phyloP scores from a whole-genome alignment of 306 rosid genomes.

The Fragaria iinumae region DNA sequence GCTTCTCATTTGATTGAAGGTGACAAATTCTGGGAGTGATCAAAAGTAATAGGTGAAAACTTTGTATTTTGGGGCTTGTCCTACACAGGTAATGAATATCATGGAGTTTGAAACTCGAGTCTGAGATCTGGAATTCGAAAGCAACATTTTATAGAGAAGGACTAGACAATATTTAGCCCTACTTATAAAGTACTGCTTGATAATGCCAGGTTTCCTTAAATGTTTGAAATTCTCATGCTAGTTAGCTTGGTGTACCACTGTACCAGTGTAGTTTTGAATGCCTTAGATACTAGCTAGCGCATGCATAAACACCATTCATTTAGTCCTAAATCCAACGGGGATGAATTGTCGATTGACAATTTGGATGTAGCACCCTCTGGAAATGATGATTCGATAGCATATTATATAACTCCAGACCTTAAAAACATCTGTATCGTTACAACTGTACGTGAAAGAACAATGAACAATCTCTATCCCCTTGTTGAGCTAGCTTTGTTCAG shows the following conservation, averaged over 20 bases:
- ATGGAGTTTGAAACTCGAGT: neutral
- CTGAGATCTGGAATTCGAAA: neutral
- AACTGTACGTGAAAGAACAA: neutral
- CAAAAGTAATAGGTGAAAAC: conserved; percentile 11
- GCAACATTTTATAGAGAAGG: neutral
- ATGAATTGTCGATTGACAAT: too few species aligned
- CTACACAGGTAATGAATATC: neutral
- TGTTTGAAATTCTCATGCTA: neutral
- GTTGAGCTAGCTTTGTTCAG: too few species aligned
- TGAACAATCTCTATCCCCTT: neutral
- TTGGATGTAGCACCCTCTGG: neutral
- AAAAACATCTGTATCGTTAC: too few species aligned
- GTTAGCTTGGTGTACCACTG: neutral
- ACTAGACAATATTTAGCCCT: neutral
- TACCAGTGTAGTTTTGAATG: neutral
- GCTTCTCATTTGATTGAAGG: conserved; percentile 23
- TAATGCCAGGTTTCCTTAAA: neutral
- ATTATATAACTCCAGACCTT: too few species aligned
- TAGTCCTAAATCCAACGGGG: too few species aligned
- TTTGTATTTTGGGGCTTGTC: conserved; percentile 34
- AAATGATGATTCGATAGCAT: too few species aligned
- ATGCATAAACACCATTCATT: too few species aligned
- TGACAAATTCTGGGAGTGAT: conserved; percentile 22
- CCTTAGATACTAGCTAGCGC: neutral
- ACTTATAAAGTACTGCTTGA: neutral